phyloP scores from a whole-genome alignment of 805 yeast genomes.

The Priceomyces castillae region DNA sequence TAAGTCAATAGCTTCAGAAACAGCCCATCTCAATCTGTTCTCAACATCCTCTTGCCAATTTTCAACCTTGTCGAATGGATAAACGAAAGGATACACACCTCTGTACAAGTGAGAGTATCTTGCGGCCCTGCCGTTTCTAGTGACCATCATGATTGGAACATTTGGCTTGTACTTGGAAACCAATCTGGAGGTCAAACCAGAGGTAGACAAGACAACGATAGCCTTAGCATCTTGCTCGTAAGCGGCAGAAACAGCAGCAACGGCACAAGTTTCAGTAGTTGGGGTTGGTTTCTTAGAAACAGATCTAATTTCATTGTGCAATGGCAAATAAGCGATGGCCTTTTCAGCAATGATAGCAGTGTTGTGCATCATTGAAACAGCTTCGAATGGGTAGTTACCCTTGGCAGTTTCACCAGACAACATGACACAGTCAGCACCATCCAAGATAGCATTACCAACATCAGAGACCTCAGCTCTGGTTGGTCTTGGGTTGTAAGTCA shows the following conservation, averaged over 20 bases:
- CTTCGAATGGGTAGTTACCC: constrained; percentile 97
- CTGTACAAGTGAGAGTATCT: constrained; percentile 95
- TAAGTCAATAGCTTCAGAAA: constrained; percentile 80
- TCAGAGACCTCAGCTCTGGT: constrained; percentile 99
- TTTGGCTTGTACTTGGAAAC: constrained; percentile 97
- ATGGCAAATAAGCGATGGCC: constrained; percentile 84
- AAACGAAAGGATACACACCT: constrained; percentile 97
- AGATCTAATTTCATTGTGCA: constrained; percentile 84
- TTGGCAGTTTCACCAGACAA: constrained; percentile 99
- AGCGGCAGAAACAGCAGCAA: constrained; percentile 94
- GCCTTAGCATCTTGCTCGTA: constrained; percentile 97
- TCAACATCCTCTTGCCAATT: constrained; percentile 98
- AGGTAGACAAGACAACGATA: constrained; percentile 90
- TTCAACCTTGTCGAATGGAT: constrained; percentile 58
- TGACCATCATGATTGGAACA: constrained; percentile 96
- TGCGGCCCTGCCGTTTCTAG: constrained; percentile 91
- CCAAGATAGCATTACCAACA: constrained; percentile 98
- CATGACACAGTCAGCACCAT: constrained; percentile 99
- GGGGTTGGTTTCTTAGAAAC: constrained; percentile 85
- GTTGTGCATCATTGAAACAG: constrained; percentile 98
- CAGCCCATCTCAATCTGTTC: constrained; percentile 89
- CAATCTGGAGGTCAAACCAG: constrained; percentile 94
- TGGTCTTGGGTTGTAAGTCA: constrained; percentile 99
- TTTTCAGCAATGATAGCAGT: constrained; percentile 94
- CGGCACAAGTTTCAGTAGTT: constrained; percentile 94